Conservation (phyloP, 2,329 filamentous ascomycete genomes). For the Penicillium sp. region DNA sequence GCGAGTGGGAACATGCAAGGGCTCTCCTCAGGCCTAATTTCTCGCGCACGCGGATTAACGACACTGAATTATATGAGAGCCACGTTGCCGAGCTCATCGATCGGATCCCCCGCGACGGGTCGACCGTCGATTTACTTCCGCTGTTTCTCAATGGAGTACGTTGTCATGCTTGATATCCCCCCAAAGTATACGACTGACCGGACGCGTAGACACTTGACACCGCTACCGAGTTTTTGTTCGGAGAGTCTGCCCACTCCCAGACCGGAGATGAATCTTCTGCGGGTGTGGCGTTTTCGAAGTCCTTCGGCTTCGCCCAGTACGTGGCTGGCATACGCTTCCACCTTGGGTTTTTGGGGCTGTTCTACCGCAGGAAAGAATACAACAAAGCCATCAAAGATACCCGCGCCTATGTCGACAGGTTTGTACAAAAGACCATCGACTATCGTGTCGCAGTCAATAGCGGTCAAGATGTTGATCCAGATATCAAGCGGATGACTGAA, state of each 20-base stretch:
- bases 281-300: slow-evolving; percentile 16
- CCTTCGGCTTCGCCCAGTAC: slow-evolving; percentile 32
- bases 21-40: slow-evolving; percentile 51
- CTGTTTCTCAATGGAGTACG: slow-evolving; percentile 24
- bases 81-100: slow-evolving; percentile 24
- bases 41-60: slow-evolving; percentile 25
- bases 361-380: slow-evolving; percentile 18
- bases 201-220: slow-evolving; percentile 64
- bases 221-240: slow-evolving; percentile 80
- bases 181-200: neutral
- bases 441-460: slow-evolving; percentile 19
- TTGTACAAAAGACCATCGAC: slow-evolving; percentile 42
- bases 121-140: slow-evolving; percentile 26
- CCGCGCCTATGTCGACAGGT: slow-evolving; percentile 27
- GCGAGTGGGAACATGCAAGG: slow-evolving; percentile 53
- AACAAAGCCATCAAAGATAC: slow-evolving; percentile 27
- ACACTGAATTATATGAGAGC: slow-evolving; percentile 27
- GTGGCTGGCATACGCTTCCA: slow-evolving; percentile 18
- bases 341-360: slow-evolving; percentile 14
- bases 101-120: slow-evolving; percentile 24
- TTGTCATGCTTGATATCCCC: neutral
- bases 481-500: slow-evolving; percentile 9
- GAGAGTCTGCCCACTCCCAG: slow-evolving; percentile 54
- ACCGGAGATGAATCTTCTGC: slow-evolving; percentile 28
- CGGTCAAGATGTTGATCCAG: slow-evolving; percentile 17